Conservation (phyloP, 2,329 filamentous ascomycete species). For the Dactylellina parvicollis region DNA sequence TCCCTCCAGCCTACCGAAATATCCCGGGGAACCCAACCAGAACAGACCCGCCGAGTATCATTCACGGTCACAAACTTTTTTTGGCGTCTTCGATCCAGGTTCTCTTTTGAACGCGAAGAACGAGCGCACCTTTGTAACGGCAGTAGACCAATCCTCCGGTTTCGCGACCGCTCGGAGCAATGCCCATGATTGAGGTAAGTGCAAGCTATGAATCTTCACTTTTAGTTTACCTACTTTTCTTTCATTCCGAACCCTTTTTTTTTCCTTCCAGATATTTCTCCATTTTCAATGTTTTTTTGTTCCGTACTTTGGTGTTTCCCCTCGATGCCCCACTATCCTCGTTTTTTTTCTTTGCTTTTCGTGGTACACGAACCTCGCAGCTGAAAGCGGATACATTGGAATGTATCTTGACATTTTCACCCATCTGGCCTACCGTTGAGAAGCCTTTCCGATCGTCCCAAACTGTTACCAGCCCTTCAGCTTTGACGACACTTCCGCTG, state of each 20-base stretch:
- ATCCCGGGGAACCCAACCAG: conserved; percentile 20
- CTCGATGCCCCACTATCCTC: conserved; percentile 10
- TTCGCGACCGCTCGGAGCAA: conserved; percentile 9
- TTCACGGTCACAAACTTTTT: conserved; percentile 2
- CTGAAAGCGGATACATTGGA: conserved; percentile 42
- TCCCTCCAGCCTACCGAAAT: conserved; percentile 24
- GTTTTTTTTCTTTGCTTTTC: conserved; percentile 6
- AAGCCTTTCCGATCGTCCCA: conserved; percentile 9
- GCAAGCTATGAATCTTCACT: neutral
- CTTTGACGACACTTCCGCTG: neutral
- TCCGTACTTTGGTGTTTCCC: neutral
- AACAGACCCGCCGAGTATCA: neutral
- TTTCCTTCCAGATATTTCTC: too few relatives aligned
- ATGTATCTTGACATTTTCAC: conserved; percentile 17
- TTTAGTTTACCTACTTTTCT: conserved; percentile 1
- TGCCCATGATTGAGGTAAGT: conserved; percentile 53
- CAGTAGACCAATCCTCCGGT: conserved; percentile 32
- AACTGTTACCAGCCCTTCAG: neutral
- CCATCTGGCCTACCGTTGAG: neutral
- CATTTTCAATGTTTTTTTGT: neutral
- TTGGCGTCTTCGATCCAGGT: neutral
- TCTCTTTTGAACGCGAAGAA: conserved; percentile 14
- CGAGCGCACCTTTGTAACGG: neutral
- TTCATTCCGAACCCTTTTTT: neutral
- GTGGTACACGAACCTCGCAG: conserved; percentile 10